Evolutionary conservation across 352 stramenopile genomes (phyloP).

Genomic region (Globisporangium orthogonon): DNA sequence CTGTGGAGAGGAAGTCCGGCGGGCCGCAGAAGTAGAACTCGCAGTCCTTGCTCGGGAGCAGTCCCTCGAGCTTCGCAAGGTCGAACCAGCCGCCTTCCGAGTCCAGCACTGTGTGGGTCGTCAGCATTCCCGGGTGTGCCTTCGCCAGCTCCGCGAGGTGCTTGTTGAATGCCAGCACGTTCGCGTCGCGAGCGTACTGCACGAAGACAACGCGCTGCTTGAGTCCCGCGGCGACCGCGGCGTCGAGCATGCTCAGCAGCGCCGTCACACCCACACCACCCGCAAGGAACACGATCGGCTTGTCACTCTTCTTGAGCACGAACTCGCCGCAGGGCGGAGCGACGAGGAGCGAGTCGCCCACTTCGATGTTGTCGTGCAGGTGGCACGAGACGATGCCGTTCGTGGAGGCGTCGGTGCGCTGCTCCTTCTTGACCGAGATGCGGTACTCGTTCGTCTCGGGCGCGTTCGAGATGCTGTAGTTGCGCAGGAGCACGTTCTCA

Average conservation of each 20-base stretch:
- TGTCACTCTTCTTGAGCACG: slow-evolving; percentile 28
- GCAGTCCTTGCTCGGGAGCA: slow-evolving; percentile 26
- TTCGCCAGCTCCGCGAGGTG: slow-evolving; percentile 24
- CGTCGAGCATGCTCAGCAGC: slow-evolving; percentile 42
- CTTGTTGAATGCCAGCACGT: slow-evolving; percentile 24
- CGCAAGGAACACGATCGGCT: slow-evolving; percentile 49
- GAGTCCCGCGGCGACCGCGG: slow-evolving; percentile 16
- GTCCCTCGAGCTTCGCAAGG: slow-evolving; percentile 21
- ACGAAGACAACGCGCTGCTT: slow-evolving; percentile 36
- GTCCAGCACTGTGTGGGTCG: slow-evolving; percentile 24
- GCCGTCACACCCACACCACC: slow-evolving; percentile 59
- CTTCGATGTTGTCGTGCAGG: slow-evolving; percentile 45
- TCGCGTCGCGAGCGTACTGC: slow-evolving; percentile 33
- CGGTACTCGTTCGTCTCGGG: slow-evolving; percentile 35
- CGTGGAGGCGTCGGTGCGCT: slow-evolving; percentile 13
- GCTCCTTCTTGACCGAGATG: slow-evolving; percentile 55
- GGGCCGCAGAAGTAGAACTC: slow-evolving; percentile 60
- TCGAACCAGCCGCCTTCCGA: slow-evolving; percentile 17
- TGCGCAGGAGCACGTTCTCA: slow-evolving; percentile 37
- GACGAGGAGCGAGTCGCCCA: slow-evolving; percentile 42
- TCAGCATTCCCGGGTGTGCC: slow-evolving; percentile 26
- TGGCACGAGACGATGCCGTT: slow-evolving; percentile 46
- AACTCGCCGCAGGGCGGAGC: slow-evolving; percentile 52
- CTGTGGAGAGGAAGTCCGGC: slow-evolving; percentile 42
- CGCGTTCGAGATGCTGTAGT: slow-evolving; percentile 48